Percentiles rank a stretch among this genome's conserved stretches.
phyloP scores from a whole-genome alignment of 257 asterid genomes.

The Scutellaria minor region DNA sequence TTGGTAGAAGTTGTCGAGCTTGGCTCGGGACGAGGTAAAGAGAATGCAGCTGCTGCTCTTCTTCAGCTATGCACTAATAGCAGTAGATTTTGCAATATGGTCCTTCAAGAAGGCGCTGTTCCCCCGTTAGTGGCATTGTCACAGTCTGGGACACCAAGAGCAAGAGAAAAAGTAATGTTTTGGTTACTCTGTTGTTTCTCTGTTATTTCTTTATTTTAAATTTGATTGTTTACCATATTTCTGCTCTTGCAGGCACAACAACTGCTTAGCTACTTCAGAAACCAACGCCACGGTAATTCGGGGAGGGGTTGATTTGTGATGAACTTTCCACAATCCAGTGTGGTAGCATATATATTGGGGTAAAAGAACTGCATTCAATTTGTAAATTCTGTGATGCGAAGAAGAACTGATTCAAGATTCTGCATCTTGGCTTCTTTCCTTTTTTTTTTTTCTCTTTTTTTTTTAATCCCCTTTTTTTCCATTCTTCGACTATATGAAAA shows the following conservation, averaged over 20 bases:
- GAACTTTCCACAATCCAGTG: slow-evolving; percentile 28
- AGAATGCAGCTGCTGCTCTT: slow-evolving; percentile 93
- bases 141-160: slow-evolving; percentile 86
- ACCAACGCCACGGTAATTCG: slow-evolving; percentile 74
- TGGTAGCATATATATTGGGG: slow-evolving; percentile 28
- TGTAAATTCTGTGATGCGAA: slow-evolving; percentile 41
- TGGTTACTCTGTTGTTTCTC: neutral
- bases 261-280: slow-evolving; percentile 74
- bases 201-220: neutral
- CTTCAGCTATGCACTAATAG: slow-evolving; percentile 82
- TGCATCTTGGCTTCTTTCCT: slow-evolving; percentile 30
- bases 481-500: slow-evolving; percentile 23
- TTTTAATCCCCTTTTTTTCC: neutral
- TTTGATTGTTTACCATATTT: slow-evolving; percentile 17
- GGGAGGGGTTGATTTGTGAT: slow-evolving; percentile 59
- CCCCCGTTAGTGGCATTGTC: slow-evolving; percentile 85
- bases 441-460: neutral
- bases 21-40: slow-evolving; percentile 87
- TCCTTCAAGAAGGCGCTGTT: slow-evolving; percentile 84
- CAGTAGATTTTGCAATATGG: slow-evolving; percentile 67
- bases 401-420: slow-evolving; percentile 25
- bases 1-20: slow-evolving; percentile 90
- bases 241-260: slow-evolving; percentile 70
- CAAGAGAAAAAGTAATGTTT: slow-evolving; percentile 69
- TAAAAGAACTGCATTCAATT: slow-evolving; percentile 19